These are phyloP conservation scores for Fusarium tuaranense DNA, from an alignment of 2,329 filamentous ascomycete genomes.

Conservation along the genomic window DNA sequence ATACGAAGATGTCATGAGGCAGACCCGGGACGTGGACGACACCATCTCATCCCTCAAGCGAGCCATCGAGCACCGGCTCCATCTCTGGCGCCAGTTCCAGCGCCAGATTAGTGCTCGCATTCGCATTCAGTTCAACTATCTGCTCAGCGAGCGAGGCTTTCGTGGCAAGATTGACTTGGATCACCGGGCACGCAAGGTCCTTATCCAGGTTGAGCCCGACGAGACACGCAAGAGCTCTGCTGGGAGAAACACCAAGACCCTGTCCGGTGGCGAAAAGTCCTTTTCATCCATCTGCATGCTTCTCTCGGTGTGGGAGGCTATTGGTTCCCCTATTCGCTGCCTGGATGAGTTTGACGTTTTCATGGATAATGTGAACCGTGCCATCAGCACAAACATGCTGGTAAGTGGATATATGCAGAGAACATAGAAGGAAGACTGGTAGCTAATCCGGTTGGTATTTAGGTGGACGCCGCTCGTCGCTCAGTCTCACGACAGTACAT, in stretches of 20 bases:
- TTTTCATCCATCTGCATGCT: slow-evolving; percentile 97
- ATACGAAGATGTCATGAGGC: slow-evolving; percentile 57
- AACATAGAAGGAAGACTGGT: background rate
- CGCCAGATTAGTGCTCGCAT: slow-evolving; percentile 87
- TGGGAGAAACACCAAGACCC: slow-evolving; percentile 87
- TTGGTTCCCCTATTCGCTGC: slow-evolving; percentile 94
- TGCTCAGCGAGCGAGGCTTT: slow-evolving; percentile 90
- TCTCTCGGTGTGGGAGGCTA: slow-evolving; percentile 95
- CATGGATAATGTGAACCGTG: slow-evolving; percentile 97
- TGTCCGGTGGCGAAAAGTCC: slow-evolving; percentile 97
- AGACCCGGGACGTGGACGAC: slow-evolving; percentile 54
- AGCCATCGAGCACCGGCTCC: slow-evolving; percentile 76
- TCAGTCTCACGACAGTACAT: slow-evolving; percentile 95
- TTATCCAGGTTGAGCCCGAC: slow-evolving; percentile 80
- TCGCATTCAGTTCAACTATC: slow-evolving; percentile 86
- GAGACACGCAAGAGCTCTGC: slow-evolving; percentile 75
- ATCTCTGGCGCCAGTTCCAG: slow-evolving; percentile 85
- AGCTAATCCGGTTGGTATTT: slow-evolving; percentile 13
- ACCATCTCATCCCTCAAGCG: slow-evolving; percentile 61
- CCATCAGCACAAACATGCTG: slow-evolving; percentile 93
- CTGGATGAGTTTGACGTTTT: slow-evolving; percentile 99
- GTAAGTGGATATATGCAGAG: slow-evolving; percentile 61
- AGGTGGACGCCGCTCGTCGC: slow-evolving; percentile 86
- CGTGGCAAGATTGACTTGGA: slow-evolving; percentile 84
- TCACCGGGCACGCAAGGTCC: slow-evolving; percentile 78